These are phyloP conservation scores for Capsicum baccatum DNA, from an alignment of 257 asterid species.

Conservation along the genomic window DNA sequence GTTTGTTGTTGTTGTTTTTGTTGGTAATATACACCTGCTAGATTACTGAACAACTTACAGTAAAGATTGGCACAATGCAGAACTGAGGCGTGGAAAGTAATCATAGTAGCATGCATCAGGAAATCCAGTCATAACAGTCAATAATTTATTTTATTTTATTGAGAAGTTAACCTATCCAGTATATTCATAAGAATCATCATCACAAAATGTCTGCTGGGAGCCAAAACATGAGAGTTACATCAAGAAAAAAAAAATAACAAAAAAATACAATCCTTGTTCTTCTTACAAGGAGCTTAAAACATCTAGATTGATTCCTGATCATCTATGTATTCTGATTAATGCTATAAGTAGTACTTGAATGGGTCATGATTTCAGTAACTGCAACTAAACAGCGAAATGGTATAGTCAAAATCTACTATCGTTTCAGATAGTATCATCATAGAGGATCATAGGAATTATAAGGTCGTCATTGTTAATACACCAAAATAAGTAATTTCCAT, in stretches of 20 bases:
- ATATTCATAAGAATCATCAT: neutral
- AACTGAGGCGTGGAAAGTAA: conserved; percentile 3
- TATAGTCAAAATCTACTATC: neutral
- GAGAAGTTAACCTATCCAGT: neutral
- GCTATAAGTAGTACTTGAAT: neutral
- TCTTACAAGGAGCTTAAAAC: neutral
- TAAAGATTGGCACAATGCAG: conserved; percentile 1
- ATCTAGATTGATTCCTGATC: neutral
- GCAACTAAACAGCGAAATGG: neutral
- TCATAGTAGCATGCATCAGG: conserved; percentile 16
- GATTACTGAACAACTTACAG: conserved; percentile 17
- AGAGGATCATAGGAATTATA: conserved; percentile 1
- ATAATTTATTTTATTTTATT: neutral
- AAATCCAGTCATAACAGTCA: conserved; percentile 14
- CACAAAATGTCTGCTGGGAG: neutral
- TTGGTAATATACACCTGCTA: neutral
- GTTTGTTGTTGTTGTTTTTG: no score
- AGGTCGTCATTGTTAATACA: neutral
- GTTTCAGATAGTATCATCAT: conserved; percentile 20
- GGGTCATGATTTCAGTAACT: neutral
- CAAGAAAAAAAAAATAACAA: neutral
- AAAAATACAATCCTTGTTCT: neutral
- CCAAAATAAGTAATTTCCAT: conserved; percentile 7
- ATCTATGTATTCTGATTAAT: neutral
- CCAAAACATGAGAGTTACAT: neutral